Evolutionary conservation across 148 eudicot genomes (phyloP), one percentile per base, ranked within the genome.

Genomic region (Chenopodium album): DNA sequence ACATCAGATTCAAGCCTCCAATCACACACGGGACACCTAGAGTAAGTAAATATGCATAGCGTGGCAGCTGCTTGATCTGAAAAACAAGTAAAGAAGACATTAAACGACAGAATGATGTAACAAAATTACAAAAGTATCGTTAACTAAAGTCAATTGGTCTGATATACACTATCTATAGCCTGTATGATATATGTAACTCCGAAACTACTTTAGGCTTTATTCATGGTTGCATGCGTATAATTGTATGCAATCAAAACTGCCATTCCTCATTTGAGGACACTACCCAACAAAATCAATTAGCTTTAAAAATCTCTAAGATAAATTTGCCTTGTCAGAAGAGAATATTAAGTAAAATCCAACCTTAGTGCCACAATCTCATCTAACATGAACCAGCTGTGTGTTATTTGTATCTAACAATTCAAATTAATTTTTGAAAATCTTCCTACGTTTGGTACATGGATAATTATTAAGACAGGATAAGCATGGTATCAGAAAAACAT

Each of bases 31-130:
- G 92, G 29, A 85, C 88, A 1, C 78, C 56, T 22, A 90, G 75
- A 82, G 88, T 79, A 73, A 90, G 80, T 86, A 85, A 88, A 81
- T 76, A 93, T 71, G 94, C 94, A 74, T 91, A 47, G 23, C 82
- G 82, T 47, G 88, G 75, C 76, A 96, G 80, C 87, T 86, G 59
- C 84, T 90, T 87, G 34, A 96, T 90, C 99, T 96, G 92, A 28
- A 19, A 70, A 63, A 65, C 14, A 50, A 54, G 54, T 10, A 12
- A 41, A 67, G 28, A 66, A 77, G 26, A 11, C 8, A 2, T 9
- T 17, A 78, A 32, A 26, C 0, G 22, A 29, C 4, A 71, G 54
- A 20, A 64, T 14, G 65, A 62, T 26, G 26, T 4, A 23, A 54
- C 17, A 54, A 16, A 6, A 62, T n/a, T 26, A 62, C 26, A 62